Percentiles rank a stretch among this genome's conserved stretches.
Conservation (phyloP, 2,329 filamentous ascomycete genomes). For the Mariannaea elegans region DNA sequence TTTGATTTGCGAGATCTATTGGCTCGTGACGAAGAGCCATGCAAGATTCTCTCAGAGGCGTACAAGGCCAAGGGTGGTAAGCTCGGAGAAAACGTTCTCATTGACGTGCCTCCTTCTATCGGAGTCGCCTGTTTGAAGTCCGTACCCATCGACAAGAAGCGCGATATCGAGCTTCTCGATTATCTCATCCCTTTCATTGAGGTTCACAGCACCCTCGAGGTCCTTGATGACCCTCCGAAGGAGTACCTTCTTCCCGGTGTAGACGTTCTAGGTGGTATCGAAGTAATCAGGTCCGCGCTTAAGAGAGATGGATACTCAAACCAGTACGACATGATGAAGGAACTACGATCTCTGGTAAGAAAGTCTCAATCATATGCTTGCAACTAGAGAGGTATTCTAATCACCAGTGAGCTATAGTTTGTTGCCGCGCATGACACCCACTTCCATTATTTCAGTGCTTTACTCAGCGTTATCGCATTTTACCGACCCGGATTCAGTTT, state of each 20-base stretch:
- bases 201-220: conserved; percentile 37
- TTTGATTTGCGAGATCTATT: not conserved
- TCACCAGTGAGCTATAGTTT: conserved; percentile 31
- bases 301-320: conserved; percentile 27
- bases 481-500: conserved; percentile 25
- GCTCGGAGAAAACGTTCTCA: not conserved
- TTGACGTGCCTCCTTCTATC: conserved; percentile 29
- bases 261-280: conserved; percentile 32
- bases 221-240: conserved; percentile 33
- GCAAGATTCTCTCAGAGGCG: conserved; percentile 29
- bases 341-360: conserved; percentile 34
- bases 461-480: conserved; percentile 29
- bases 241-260: conserved; percentile 37
- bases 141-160: conserved; percentile 35
- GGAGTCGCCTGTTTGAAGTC: conserved; percentile 38
- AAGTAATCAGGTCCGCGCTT: conserved; percentile 28
- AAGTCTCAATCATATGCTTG: fast-evolving
- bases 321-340: conserved; percentile 38
- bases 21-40: conserved; percentile 23
- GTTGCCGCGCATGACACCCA: conserved; percentile 32
- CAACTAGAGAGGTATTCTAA: not conserved
- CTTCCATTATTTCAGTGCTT: conserved; percentile 31
- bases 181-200: conserved; percentile 29
- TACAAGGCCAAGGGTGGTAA: conserved; percentile 15
- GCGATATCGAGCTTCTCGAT: conserved; percentile 35